phyloP scores from a whole-genome alignment of 1,284 basidiomycete genomes.

The Pseudozyma sp. region DNA sequence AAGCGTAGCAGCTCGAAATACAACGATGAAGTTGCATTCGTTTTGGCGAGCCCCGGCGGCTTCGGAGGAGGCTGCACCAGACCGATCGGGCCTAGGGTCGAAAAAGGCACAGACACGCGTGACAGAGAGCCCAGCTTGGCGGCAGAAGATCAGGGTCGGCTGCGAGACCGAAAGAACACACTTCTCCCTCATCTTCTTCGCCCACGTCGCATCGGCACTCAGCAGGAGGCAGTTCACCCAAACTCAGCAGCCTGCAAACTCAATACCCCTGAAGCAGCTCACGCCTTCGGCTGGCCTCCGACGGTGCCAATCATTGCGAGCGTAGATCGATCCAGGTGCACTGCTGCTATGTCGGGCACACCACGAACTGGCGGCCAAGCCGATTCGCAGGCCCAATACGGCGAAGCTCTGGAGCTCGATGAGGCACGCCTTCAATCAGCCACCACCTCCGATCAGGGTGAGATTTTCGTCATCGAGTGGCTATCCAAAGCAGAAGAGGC shows the following conservation, averaged over 20 bases:
- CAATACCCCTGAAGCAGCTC: background rate
- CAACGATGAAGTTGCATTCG: background rate
- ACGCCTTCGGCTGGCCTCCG: background rate
- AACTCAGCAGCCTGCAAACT: background rate
- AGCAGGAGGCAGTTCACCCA: too few species aligned
- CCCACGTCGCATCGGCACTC: too few species aligned
- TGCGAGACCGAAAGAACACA: too few species aligned
- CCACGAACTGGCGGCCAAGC: constrained; percentile 1
- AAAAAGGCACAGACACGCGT: constrained; percentile 5
- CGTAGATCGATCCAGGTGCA: too few species aligned
- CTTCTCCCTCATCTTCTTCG: background rate
- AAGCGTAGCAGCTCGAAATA: too few species aligned
- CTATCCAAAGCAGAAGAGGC: constrained; percentile 77
- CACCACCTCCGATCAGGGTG: constrained; percentile 78
- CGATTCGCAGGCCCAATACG: constrained; percentile 28
- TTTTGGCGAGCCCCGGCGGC: background rate
- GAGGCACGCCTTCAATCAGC: constrained; percentile 54
- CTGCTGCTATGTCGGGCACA: constrained; percentile 16
- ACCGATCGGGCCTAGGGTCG: constrained; percentile 3
- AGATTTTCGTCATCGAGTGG: constrained; percentile 85
- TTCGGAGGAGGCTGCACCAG: background rate
- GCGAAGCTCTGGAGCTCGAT: constrained; percentile 42
- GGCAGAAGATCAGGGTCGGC: background rate
- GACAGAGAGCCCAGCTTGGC: background rate
- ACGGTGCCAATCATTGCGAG: background rate